Conservation (phyloP, 768 basidiomycete genomes). For the Tubosaeta sp. region DNA sequence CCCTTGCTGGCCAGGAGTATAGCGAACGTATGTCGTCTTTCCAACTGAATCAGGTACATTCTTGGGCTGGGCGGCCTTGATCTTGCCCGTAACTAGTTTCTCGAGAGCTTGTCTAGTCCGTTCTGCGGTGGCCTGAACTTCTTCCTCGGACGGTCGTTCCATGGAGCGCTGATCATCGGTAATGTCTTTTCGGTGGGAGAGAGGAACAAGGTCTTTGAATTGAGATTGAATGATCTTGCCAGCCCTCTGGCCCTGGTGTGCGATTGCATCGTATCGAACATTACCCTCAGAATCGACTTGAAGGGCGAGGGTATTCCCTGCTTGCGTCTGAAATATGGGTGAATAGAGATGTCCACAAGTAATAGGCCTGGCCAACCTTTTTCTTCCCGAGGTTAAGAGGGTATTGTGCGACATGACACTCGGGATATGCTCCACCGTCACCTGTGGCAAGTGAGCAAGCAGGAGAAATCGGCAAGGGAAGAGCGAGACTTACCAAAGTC, state of each 20-base stretch:
- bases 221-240: constrained; percentile 90
- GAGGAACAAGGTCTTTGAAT: constrained; percentile 96
- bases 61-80: constrained; percentile 98
- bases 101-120: constrained; percentile 89
- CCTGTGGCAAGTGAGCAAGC: constrained; percentile 36
- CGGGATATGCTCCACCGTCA: constrained; percentile 85
- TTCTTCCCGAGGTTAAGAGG: constrained; percentile 93
- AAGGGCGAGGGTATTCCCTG: constrained; percentile 92
- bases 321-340: constrained; percentile 57
- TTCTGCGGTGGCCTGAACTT: constrained; percentile 87
- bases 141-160: constrained; percentile 93
- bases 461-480: background rate
- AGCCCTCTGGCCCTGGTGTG: constrained; percentile 86
- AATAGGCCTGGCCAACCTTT: constrained; percentile 54
- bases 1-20: constrained; percentile 87
- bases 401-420: constrained; percentile 97
- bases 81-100: constrained; percentile 90
- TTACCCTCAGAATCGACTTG: constrained; percentile 97
- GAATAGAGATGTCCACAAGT: background rate
- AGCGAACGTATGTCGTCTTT: constrained; percentile 88
- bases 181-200: constrained; percentile 84
- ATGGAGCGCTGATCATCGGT: constrained; percentile 66
- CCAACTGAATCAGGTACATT: constrained; percentile 83
- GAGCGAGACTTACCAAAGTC: constrained; percentile 67
- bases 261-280: constrained; percentile 96